phyloP scores from a whole-genome alignment of 371 early-diverging fungal species.

The Lichtheimia hyalospora region DNA sequence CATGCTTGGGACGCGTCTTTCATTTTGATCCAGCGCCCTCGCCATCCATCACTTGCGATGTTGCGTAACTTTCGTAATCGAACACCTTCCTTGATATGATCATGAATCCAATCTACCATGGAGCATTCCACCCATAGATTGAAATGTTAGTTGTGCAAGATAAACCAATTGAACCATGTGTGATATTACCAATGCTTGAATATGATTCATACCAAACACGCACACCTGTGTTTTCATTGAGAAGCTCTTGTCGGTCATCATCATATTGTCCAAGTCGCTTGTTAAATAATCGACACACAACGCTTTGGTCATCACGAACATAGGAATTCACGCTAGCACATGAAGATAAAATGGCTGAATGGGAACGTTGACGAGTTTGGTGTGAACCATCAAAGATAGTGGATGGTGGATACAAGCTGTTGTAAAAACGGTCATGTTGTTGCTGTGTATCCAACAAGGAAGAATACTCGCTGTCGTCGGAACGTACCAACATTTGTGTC shows the following conservation, averaged over 20 bases:
- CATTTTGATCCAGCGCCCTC: conserved; percentile 57
- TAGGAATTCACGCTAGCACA: too few species aligned
- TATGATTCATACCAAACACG: conserved; percentile 67
- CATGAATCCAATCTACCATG: conserved; percentile 86
- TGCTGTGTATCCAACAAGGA: too few species aligned
- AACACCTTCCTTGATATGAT: conserved; percentile 83
- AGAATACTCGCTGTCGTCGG: too few species aligned
- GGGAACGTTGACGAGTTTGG: too few species aligned
- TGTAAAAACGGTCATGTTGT: too few species aligned
- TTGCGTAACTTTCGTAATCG: conserved; percentile 65
- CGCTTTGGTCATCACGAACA: too few species aligned
- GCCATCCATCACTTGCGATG: conserved; percentile 43
- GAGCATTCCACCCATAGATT: neutral
- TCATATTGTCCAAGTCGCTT: conserved; percentile 46
- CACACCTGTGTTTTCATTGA: conserved; percentile 62
- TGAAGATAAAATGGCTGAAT: too few species aligned
- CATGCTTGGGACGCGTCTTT: conserved; percentile 87
- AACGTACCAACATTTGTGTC: too few species aligned
- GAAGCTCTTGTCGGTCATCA: conserved; percentile 53
- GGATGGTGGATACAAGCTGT: too few species aligned
- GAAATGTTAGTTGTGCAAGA: neutral
- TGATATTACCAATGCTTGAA: conserved; percentile 70
- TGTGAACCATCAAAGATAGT: too few species aligned
- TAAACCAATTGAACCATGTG: neutral
- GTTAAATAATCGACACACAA: conserved; percentile 18